Evolutionary conservation across 768 basidiomycete species (phyloP).

Genomic region (Suillus spraguei): DNA sequence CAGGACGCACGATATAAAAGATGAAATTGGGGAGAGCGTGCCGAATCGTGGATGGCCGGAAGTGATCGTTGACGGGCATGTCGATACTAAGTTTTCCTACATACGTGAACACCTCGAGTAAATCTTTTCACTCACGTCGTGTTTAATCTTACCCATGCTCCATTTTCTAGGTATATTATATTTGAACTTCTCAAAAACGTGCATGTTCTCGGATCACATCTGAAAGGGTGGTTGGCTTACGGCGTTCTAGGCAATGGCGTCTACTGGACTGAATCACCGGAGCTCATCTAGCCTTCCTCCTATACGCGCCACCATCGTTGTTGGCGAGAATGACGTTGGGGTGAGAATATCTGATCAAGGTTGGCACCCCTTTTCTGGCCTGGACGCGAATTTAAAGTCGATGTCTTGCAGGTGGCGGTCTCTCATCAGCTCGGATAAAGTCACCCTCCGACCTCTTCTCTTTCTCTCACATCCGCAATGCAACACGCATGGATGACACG

Average conservation of each 20-base stretch:
- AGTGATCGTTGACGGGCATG: constrained; percentile 72
- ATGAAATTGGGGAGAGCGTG: constrained; percentile 32
- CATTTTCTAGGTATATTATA: constrained; percentile 66
- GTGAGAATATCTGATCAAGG: constrained; percentile 94
- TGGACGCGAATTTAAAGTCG: constrained; percentile 15
- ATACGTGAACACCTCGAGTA: constrained; percentile 88
- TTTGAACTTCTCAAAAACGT: constrained; percentile 93
- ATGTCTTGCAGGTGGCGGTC: constrained; percentile 63
- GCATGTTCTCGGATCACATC: constrained; percentile 27
- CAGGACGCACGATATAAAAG: constrained; percentile 47
- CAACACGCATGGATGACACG: constrained; percentile 64
- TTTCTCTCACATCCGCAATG: constrained; percentile 84
- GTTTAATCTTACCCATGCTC: constrained; percentile 6
- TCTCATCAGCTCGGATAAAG: constrained; percentile 54
- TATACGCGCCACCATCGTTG: constrained; percentile 75
- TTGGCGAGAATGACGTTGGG: constrained; percentile 70
- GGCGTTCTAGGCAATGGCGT: constrained; percentile 65
- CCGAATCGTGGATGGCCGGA: constrained; percentile 53
- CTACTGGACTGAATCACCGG: constrained; percentile 57
- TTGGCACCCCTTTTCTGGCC: constrained; percentile 24
- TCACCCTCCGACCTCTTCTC: constrained; percentile 83
- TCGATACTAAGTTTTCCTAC: constrained; percentile 73
- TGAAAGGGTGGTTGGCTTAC: constrained; percentile 8
- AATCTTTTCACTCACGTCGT: constrained; percentile 24
- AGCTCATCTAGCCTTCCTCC: constrained; percentile 50